Conservation (phyloP, 371 early-diverging fungal genomes). For the Capniomyces stellatus region DNA sequence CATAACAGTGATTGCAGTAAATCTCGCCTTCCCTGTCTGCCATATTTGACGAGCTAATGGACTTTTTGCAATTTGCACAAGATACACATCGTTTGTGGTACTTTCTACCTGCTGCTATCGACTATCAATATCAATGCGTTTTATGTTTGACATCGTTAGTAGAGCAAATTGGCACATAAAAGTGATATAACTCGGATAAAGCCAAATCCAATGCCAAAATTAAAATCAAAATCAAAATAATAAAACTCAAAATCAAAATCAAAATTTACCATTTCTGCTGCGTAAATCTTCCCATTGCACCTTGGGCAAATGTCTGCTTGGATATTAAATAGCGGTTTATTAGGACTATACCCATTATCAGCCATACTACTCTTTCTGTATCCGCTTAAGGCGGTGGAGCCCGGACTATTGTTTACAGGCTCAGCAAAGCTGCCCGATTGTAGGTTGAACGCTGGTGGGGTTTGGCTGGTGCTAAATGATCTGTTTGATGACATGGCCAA, state of each 20-base stretch:
- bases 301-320: constrained; percentile 24
- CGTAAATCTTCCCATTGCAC: constrained; percentile 19
- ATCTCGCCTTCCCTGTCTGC: constrained; percentile 28
- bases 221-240: background rate
- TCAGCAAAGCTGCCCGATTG: constrained; percentile 15
- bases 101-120: constrained; percentile 25
- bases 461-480: no score
- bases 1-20: constrained; percentile 29
- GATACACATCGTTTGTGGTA: constrained; percentile 29
- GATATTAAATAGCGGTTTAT: constrained; percentile 5
- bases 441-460: no score
- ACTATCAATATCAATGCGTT: background rate
- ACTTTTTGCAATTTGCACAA: constrained; percentile 23
- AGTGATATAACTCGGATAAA: background rate
- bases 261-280: constrained; percentile 18
- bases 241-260: background rate
- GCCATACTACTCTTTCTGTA: no score
- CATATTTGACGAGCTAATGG: constrained; percentile 23
- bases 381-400: constrained; percentile 12
- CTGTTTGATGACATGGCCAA: no score
- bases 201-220: background rate
- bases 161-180: background rate
- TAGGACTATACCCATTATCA: constrained; percentile 16
- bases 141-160: background rate
- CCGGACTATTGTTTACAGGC: constrained; percentile 13